These are phyloP conservation scores for Phanerodontia chrysosporium DNA, from an alignment of 768 basidiomycete species.

Conservation along the genomic window DNA sequence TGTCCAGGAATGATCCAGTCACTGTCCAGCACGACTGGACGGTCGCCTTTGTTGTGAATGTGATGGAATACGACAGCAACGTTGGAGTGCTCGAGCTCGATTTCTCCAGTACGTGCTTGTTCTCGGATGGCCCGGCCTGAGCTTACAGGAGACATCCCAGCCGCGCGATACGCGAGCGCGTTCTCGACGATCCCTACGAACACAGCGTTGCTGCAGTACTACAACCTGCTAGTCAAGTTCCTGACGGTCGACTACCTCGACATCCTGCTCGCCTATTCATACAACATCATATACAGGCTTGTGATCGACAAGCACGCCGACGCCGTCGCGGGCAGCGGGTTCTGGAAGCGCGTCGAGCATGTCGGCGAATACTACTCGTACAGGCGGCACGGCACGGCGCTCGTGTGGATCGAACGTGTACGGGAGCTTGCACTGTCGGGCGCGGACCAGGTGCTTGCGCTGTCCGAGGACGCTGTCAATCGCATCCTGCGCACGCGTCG, in stretches of 20 bases:
- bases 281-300: background rate
- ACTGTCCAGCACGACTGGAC: slow-evolving; percentile 11
- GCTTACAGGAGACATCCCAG: background rate
- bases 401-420: background rate
- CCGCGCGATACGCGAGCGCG: background rate
- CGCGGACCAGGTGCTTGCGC: slow-evolving; percentile 12
- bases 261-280: background rate
- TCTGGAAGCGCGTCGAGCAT: background rate
- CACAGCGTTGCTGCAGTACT: background rate
- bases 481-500: slow-evolving; percentile 9
- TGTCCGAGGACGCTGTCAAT: slow-evolving; percentile 16
- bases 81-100: slow-evolving; percentile 13
- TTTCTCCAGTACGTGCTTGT: slow-evolving; percentile 11
- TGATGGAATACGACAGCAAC: slow-evolving; percentile 7
- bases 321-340: background rate
- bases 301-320: background rate
- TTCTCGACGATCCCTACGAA: slow-evolving; percentile 4
- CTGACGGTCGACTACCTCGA: slow-evolving; percentile 4
- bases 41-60: slow-evolving; percentile 16
- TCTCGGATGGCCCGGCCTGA: background rate
- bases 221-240: slow-evolving; percentile 7
- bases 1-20: background rate
- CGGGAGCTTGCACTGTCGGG: background rate
- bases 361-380: background rate
- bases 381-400: background rate